Evolutionary conservation across 805 yeast genomes (phyloP).

Genomic region (Wickerhamia fluorescens): DNA sequence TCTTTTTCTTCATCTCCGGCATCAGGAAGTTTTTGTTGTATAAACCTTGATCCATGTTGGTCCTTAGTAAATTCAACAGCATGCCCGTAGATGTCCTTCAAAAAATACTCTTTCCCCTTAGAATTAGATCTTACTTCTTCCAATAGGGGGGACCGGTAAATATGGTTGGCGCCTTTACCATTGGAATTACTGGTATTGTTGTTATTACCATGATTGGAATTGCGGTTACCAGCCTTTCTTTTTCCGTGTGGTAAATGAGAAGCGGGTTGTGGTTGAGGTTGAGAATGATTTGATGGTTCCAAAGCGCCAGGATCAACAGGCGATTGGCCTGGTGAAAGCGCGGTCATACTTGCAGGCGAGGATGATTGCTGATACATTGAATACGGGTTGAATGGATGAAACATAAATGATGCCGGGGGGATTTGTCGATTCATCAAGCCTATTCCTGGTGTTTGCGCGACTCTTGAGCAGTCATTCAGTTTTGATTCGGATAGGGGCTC

Average conservation of each 20-base stretch:
- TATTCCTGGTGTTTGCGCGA: slow-evolving; percentile 17
- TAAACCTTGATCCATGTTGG: slow-evolving; percentile 95
- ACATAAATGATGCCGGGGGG: slow-evolving; percentile 33
- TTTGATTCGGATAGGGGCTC: no score
- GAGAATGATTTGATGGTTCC: not conserved
- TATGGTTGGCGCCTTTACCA: slow-evolving; percentile 25
- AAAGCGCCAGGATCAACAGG: slow-evolving; percentile 2
- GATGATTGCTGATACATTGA: slow-evolving; percentile 25
- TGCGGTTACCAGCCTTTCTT: slow-evolving; percentile 16
- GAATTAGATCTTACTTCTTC: slow-evolving; percentile 75
- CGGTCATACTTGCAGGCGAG: slow-evolving; percentile 11
- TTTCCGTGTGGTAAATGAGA: no score
- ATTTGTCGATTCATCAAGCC: slow-evolving; percentile 31
- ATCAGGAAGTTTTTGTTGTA: slow-evolving; percentile 75
- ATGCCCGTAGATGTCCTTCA: slow-evolving; percentile 76
- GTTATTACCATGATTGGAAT: no score
- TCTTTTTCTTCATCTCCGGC: slow-evolving; percentile 68
- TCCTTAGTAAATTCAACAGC: slow-evolving; percentile 90
- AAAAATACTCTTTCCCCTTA: slow-evolving; percentile 49
- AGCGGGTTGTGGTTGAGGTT: slow-evolving; percentile 6
- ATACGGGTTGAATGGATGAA: slow-evolving; percentile 47
- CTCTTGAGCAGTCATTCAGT: no score
- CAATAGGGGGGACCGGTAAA: slow-evolving; percentile 68
- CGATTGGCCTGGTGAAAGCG: slow-evolving; percentile 4
- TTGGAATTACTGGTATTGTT: slow-evolving; percentile 5